phyloP scores from a whole-genome alignment of 2,329 filamentous ascomycete species.

The Chrysosporium queenslandicum region DNA sequence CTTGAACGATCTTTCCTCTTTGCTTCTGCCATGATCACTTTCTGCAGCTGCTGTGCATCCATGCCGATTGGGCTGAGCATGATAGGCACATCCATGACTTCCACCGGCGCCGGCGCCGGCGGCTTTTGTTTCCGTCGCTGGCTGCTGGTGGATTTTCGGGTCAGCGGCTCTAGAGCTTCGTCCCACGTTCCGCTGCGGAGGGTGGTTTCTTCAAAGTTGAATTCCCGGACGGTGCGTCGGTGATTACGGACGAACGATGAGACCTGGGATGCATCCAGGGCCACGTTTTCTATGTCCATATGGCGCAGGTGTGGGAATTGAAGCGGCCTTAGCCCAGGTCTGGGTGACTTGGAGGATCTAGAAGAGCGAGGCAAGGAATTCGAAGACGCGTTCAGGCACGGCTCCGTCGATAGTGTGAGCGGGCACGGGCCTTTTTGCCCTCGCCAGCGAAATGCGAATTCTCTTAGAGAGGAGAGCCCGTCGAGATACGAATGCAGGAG shows the following conservation, averaged over 20 bases:
- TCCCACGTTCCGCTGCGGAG: constrained; percentile 69
- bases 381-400: constrained; percentile 45
- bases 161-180: constrained; percentile 65
- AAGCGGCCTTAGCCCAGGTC: constrained; percentile 42
- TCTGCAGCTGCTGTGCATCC: constrained; percentile 20
- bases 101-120: constrained; percentile 14
- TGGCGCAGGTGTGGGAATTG: constrained; percentile 57
- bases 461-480: constrained; percentile 55
- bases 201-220: constrained; percentile 67
- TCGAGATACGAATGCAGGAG: constrained; percentile 73
- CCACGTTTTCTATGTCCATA: constrained; percentile 61
- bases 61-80: constrained; percentile 27
- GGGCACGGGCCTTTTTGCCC: constrained; percentile 64
- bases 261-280: constrained; percentile 62
- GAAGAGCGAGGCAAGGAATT: constrained; percentile 9
- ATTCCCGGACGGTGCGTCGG: constrained; percentile 58
- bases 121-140: constrained; percentile 25
- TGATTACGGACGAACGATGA: constrained; percentile 58
- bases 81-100: constrained; percentile 33
- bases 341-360: constrained; percentile 30
- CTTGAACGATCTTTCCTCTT: constrained; percentile 16
- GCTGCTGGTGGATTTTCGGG: constrained; percentile 31
- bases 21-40: constrained; percentile 22
- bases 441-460: constrained; percentile 68
- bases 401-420: constrained; percentile 58